These are phyloP conservation scores for Podaxis pistillaris DNA, from an alignment of 768 basidiomycete species.

Conservation along the genomic window DNA sequence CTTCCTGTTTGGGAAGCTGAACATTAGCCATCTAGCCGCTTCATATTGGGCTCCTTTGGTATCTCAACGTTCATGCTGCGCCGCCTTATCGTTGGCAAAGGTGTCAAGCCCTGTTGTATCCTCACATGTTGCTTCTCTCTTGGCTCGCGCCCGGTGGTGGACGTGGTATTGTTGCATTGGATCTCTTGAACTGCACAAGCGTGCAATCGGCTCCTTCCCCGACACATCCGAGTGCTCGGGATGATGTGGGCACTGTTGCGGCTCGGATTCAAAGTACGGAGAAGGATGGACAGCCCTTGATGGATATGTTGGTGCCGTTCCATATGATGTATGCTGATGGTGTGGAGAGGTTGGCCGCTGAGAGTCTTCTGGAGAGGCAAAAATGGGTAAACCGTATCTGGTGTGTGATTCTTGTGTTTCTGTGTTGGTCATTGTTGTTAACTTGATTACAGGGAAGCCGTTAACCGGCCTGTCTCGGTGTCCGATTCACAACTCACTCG, in stretches of 20 bases:
- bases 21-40: conserved; percentile 59
- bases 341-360: conserved; percentile 84
- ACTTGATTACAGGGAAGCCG: conserved; percentile 60
- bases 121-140: conserved; percentile 79
- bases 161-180: conserved; percentile 81
- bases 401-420: conserved; percentile 41
- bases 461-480: conserved; percentile 53
- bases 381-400: conserved; percentile 92
- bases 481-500: conserved; percentile 45
- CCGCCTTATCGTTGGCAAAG: conserved; percentile 80
- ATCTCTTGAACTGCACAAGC: conserved; percentile 82
- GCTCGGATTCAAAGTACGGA: conserved; percentile 60
- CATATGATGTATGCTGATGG: conserved; percentile 90
- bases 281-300: conserved; percentile 45
- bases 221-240: conserved; percentile 73
- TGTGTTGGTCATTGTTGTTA: conserved; percentile 4
- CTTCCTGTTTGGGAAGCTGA: conserved; percentile 18
- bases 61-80: conserved; percentile 85
- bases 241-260: conserved; percentile 86
- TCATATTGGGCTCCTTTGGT: conserved; percentile 85
- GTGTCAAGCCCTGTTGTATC: conserved; percentile 80
- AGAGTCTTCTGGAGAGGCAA: conserved; percentile 81
- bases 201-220: conserved; percentile 84
- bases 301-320: conserved; percentile 84
- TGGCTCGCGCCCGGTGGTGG: conserved; percentile 87